Conservation (phyloP, 208 protist species). For the Trypanosoma congolense region DNA sequence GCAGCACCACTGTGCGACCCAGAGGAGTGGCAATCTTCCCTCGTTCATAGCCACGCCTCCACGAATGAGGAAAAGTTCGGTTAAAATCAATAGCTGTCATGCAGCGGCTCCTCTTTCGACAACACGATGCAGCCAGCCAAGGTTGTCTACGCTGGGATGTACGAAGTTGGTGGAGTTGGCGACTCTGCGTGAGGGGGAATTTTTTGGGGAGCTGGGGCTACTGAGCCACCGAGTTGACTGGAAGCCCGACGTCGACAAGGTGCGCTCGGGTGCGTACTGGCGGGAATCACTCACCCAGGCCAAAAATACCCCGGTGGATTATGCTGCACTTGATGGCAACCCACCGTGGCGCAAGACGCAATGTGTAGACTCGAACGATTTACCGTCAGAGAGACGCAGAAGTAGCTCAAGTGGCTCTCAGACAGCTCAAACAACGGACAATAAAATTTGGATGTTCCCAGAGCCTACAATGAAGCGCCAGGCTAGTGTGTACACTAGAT, state of each 20-base stretch:
- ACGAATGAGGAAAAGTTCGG: too few relatives aligned
- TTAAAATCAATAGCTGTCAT: background rate
- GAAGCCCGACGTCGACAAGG: constrained; percentile 37
- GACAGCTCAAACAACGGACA: too few relatives aligned
- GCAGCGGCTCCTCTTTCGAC: background rate
- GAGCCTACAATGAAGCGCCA: constrained; percentile 16
- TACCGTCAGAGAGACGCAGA: too few relatives aligned
- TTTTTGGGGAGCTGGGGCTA: constrained; percentile 68
- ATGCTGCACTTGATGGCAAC: constrained; percentile 14
- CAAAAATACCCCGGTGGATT: constrained; percentile 13
- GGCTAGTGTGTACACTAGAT: constrained; percentile 43
- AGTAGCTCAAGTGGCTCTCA: too few relatives aligned
- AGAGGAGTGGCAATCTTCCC: too few relatives aligned
- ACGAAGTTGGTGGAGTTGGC: constrained; percentile 51
- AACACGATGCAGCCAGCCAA: background rate
- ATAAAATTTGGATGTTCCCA: constrained; percentile 12
- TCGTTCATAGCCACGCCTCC: too few relatives aligned
- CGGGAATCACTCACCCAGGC: constrained; percentile 27
- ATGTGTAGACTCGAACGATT: background rate
- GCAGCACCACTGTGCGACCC: background rate
- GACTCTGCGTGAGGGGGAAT: constrained; percentile 48
- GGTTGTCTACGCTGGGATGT: background rate
- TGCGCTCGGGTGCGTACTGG: constrained; percentile 64
- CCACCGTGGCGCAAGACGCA: constrained; percentile 4
- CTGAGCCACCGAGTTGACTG: constrained; percentile 57